Conservation (phyloP, 108 stramenopile genomes). For the Skeletonema marinoi region DNA sequence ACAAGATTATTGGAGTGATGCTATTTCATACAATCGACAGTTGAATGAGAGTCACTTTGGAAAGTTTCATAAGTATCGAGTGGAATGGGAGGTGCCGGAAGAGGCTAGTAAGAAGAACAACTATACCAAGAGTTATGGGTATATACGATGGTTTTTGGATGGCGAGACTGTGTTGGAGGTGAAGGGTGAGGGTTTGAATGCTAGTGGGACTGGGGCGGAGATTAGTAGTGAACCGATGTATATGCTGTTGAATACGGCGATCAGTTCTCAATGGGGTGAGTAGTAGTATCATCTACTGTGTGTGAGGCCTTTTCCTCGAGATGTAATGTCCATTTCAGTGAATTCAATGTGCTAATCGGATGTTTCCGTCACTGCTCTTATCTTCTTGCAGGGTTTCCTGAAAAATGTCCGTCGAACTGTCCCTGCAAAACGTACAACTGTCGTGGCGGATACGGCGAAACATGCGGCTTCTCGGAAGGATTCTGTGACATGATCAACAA, state of each 20-base stretch:
- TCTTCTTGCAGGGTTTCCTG: slow-evolving; percentile 60
- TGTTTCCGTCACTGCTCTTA: not conserved
- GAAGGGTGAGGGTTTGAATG: slow-evolving; percentile 63
- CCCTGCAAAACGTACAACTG: slow-evolving; percentile 88
- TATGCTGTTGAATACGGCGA: slow-evolving; percentile 93
- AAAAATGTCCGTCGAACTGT: slow-evolving; percentile 71
- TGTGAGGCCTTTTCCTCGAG: not conserved
- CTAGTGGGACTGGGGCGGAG: slow-evolving; percentile 70
- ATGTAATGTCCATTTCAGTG: not conserved
- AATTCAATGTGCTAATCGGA: not conserved
- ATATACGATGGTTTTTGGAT: slow-evolving; percentile 93
- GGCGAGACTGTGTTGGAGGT: slow-evolving; percentile 81
- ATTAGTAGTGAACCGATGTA: slow-evolving; percentile 95
- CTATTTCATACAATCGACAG: slow-evolving; percentile 89
- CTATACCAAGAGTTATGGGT: slow-evolving; percentile 51
- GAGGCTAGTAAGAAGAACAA: slow-evolving; percentile 38
- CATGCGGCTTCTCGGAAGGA: slow-evolving; percentile 87
- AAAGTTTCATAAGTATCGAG: slow-evolving; percentile 79
- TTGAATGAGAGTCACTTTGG: slow-evolving; percentile 80
- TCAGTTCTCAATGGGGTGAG: slow-evolving; percentile 92
- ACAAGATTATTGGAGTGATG: slow-evolving; percentile 94
- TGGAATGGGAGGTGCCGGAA: slow-evolving; percentile 94
- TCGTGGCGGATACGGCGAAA: slow-evolving; percentile 70
- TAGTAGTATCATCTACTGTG: not conserved
- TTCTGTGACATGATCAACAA: slow-evolving; percentile 88